Conservation (phyloP, 257 asterid genomes). For the Nicotiana sylvestris region DNA sequence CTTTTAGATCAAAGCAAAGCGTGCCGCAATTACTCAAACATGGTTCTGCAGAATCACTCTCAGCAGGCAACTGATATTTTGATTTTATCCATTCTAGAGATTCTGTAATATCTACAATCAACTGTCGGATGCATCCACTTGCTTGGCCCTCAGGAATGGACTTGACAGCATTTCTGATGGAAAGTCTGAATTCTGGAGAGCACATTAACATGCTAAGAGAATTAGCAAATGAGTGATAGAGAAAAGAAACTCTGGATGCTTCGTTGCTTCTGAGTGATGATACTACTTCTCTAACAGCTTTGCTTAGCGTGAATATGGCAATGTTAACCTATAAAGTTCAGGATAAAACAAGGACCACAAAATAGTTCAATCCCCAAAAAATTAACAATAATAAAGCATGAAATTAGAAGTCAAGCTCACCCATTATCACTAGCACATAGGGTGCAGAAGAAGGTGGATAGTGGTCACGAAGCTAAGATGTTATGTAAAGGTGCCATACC, state of each 20-base stretch:
- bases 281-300: slow-evolving; percentile 54
- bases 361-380: slow-evolving; percentile 10
- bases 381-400: neutral
- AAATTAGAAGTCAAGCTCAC: neutral
- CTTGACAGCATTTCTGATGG: slow-evolving; percentile 65
- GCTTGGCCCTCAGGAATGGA: slow-evolving; percentile 95
- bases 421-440: slow-evolving; percentile 1
- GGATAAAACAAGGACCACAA: slow-evolving; percentile 28
- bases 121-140: slow-evolving; percentile 60
- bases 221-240: slow-evolving; percentile 34
- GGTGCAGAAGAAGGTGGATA: slow-evolving; percentile 9
- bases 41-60: slow-evolving; percentile 24
- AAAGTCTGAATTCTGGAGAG: slow-evolving; percentile 60
- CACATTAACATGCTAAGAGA: slow-evolving; percentile 57
- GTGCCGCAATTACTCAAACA: slow-evolving; percentile 19
- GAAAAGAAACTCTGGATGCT: slow-evolving; percentile 22
- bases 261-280: slow-evolving; percentile 30
- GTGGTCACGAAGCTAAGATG: neutral
- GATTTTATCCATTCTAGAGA: slow-evolving; percentile 67
- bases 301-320: slow-evolving; percentile 67
- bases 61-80: slow-evolving; percentile 36
- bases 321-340: slow-evolving; percentile 60
- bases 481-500: neutral
- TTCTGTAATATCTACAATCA: slow-evolving; percentile 55
- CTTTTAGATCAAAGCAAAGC: slow-evolving; percentile 34